Conservation (phyloP, 495 filamentous ascomycete genomes). For the Lasiosphaeria miniovina region DNA sequence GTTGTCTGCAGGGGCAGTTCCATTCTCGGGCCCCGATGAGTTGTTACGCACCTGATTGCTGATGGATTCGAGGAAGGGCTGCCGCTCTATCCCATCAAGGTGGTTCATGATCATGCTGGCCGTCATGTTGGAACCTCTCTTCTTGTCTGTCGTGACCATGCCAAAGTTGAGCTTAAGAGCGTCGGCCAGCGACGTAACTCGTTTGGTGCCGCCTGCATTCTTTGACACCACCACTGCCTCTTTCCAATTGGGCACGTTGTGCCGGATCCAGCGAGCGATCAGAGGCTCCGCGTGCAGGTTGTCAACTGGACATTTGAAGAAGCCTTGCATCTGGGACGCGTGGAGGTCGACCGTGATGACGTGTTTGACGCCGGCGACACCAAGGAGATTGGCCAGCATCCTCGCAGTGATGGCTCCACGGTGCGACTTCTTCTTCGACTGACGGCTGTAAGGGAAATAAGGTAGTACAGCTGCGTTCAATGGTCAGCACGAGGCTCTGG, state of each 20-base stretch:
- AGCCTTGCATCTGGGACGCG: constrained; percentile 97
- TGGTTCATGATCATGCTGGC: constrained; percentile 63
- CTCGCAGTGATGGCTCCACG: constrained; percentile 93
- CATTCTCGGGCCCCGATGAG: constrained; percentile 30
- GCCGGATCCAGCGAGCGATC: constrained; percentile 91
- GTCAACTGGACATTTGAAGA: constrained; percentile 97
- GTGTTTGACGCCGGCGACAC: constrained; percentile 92
- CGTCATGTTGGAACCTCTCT: constrained; percentile 63
- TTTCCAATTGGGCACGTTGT: constrained; percentile 81
- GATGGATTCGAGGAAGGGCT: constrained; percentile 29
- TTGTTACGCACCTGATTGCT: constrained; percentile 31
- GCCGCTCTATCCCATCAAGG: constrained; percentile 43
- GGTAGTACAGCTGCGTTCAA: constrained; percentile 79
- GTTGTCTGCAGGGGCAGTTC: constrained; percentile 15
- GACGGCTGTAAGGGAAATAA: constrained; percentile 97
- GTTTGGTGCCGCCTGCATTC: constrained; percentile 93
- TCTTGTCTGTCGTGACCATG: constrained; percentile 90
- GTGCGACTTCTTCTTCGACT: constrained; percentile 99
- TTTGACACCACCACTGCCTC: constrained; percentile 96
- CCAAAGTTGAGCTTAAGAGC: constrained; percentile 96
- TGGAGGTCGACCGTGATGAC: constrained; percentile 97
- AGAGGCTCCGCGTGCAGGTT: constrained; percentile 95
- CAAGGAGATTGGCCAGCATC: constrained; percentile 92
- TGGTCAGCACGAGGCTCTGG: constrained; percentile 17
- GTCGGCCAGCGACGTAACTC: constrained; percentile 95